Conservation (phyloP, 2,329 filamentous ascomycete genomes). For the Venturiaceae sp. region DNA sequence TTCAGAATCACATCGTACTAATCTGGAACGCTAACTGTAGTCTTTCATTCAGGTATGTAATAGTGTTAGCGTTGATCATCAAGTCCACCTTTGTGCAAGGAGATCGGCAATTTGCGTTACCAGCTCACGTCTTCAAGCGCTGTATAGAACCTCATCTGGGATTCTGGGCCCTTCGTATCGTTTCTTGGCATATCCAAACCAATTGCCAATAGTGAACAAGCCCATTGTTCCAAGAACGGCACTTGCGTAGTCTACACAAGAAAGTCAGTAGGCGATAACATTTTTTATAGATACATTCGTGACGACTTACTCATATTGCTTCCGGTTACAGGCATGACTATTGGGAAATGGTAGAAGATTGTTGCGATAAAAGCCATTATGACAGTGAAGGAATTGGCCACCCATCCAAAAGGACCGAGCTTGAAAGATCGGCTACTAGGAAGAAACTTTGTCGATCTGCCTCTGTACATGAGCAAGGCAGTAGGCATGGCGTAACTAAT, state of each 20-base stretch:
- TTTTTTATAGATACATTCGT: conserved; percentile 24
- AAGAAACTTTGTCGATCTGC: neutral
- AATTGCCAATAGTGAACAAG: neutral
- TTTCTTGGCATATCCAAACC: neutral
- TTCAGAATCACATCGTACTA: no score
- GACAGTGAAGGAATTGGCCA: neutral
- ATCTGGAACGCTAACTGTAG: no score
- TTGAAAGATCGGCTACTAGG: neutral
- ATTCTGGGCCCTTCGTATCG: neutral
- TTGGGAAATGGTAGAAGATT: conserved; percentile 24
- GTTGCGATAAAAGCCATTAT: neutral
- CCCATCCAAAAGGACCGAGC: neutral
- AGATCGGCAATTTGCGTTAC: neutral
- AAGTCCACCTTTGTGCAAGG: neutral
- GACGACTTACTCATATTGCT: conserved; percentile 32
- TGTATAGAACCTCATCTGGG: neutral
- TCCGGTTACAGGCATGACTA: conserved; percentile 27
- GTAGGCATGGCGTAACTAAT: conserved; percentile 49
- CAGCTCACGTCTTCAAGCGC: neutral
- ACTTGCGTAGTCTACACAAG: neutral
- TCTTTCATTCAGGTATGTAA: no score
- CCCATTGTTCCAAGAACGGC: conserved; percentile 1
- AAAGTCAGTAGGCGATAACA: neutral
- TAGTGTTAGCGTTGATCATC: neutral
- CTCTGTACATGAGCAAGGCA: conserved; percentile 33